Conservation (phyloP, 2,329 filamentous ascomycete species). For the Aspergillus spinulosporus region DNA sequence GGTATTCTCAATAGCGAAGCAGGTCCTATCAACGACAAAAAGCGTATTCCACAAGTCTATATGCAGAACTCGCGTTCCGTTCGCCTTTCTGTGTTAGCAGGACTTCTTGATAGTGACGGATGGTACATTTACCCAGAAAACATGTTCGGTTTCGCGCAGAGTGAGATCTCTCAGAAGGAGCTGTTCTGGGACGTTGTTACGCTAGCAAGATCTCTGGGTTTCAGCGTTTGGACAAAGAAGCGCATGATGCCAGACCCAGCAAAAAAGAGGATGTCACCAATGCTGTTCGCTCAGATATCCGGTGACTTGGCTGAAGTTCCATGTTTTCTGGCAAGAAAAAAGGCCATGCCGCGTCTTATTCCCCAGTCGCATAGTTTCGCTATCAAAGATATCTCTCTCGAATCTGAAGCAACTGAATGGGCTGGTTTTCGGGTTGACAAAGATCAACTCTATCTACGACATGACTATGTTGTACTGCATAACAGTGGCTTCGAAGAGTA, state of each 20-base stretch:
- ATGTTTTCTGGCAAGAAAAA: not conserved
- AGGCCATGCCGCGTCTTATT: slow-evolving; percentile 22
- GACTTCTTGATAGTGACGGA: slow-evolving; percentile 1
- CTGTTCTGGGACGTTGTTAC: slow-evolving; percentile 7
- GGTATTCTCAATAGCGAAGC: not conserved
- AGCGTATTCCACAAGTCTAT: slow-evolving; percentile 2
- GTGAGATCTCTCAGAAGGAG: not conserved
- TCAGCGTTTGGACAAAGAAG: slow-evolving; percentile 1
- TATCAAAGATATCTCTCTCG: slow-evolving; percentile 47
- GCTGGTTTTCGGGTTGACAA: slow-evolving; percentile 54
- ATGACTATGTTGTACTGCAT: slow-evolving; percentile 51
- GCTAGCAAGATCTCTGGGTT: slow-evolving; percentile 1
- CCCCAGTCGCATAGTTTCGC: slow-evolving; percentile 39
- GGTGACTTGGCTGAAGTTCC: slow-evolving; percentile 1
- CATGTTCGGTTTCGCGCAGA: not conserved
- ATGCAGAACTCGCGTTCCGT: slow-evolving; percentile 5
- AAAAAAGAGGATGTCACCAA: not conserved
- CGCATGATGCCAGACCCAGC: not conserved
- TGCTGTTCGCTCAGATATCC: slow-evolving; percentile 4
- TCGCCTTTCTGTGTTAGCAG: slow-evolving; percentile 1
- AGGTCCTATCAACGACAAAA: not conserved
- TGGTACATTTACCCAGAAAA: slow-evolving; percentile 1
- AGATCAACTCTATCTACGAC: slow-evolving; percentile 54
- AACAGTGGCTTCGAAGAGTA: slow-evolving; percentile 54
- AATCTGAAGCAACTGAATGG: slow-evolving; percentile 48